phyloP scores from a whole-genome alignment of 2,329 filamentous ascomycete species.

The Tolypocladium endophyticum region DNA sequence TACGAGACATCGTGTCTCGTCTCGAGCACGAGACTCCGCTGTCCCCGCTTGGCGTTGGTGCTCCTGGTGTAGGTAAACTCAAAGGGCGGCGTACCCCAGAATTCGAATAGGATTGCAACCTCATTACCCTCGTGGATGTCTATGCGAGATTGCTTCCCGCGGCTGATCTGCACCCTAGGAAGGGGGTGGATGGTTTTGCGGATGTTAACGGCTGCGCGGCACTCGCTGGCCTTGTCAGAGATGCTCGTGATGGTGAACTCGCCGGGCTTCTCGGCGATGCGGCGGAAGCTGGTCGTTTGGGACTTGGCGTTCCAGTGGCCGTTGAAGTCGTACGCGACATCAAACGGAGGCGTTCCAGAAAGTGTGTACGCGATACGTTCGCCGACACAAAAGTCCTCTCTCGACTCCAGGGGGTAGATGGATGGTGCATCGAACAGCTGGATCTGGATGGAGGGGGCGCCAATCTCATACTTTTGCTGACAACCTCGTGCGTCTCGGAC shows the following conservation, averaged over 20 bases:
- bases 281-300: conserved; percentile 73
- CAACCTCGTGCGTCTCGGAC: conserved; percentile 83
- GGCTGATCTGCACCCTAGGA: conserved; percentile 82
- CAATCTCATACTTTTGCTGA: conserved; percentile 62
- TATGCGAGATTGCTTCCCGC: conserved; percentile 67
- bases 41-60: conserved; percentile 71
- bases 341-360: conserved; percentile 83
- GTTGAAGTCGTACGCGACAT: conserved; percentile 85
- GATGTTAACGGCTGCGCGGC: conserved; percentile 68
- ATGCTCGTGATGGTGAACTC: conserved; percentile 80
- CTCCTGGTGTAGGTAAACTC: conserved; percentile 95
- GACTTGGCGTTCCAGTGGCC: conserved; percentile 71
- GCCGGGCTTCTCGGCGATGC: conserved; percentile 84
- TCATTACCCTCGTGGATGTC: conserved; percentile 97
- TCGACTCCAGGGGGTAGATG: conserved; percentile 77
- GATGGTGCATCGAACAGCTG: conserved; percentile 88
- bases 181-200: conserved; percentile 82
- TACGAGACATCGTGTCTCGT: conserved; percentile 80
- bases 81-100: conserved; percentile 90
- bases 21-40: conserved; percentile 73
- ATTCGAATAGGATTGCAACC: conserved; percentile 88
- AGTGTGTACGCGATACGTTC: conserved; percentile 89
- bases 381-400: conserved; percentile 86
- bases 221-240: conserved; percentile 80
- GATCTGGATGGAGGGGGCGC: conserved; percentile 72